phyloP scores from a whole-genome alignment of 768 basidiomycete genomes.

The Favolaschia claudopus region DNA sequence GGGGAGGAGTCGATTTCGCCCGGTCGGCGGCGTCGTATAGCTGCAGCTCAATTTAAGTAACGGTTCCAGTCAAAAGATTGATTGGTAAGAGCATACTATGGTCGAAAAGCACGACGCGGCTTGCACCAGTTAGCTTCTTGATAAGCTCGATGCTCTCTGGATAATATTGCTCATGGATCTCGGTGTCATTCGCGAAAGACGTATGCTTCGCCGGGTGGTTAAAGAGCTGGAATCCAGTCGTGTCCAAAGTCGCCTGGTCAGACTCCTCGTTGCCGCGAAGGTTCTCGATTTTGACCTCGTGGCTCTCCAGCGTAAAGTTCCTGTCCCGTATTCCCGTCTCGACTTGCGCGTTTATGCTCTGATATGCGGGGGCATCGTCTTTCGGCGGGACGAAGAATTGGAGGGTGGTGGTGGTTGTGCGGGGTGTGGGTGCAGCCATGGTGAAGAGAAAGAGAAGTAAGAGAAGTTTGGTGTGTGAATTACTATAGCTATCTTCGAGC shows the following conservation, averaged over 20 bases:
- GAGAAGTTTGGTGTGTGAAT: too few species aligned
- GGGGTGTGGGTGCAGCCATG: slow-evolving; percentile 18
- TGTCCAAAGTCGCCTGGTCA: slow-evolving; percentile 44
- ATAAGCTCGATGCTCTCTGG: slow-evolving; percentile 66
- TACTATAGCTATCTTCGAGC: too few species aligned
- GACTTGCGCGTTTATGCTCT: slow-evolving; percentile 42
- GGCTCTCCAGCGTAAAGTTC: slow-evolving; percentile 43
- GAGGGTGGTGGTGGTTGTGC: slow-evolving; percentile 39
- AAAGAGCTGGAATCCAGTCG: slow-evolving; percentile 29
- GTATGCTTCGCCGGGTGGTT: slow-evolving; percentile 48
- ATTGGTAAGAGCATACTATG: slow-evolving; percentile 50
- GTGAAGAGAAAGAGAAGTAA: too few species aligned
- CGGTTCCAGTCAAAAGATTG: slow-evolving; percentile 34
- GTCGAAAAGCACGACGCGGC: slow-evolving; percentile 66
- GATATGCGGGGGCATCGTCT: slow-evolving; percentile 50
- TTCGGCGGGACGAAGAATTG: slow-evolving; percentile 47
- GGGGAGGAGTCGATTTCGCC: slow-evolving; percentile 43
- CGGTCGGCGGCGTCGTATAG: slow-evolving; percentile 54
- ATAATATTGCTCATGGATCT: slow-evolving; percentile 64
- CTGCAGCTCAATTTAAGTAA: too few species aligned
- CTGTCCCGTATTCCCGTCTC: slow-evolving; percentile 41
- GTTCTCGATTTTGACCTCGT: slow-evolving; percentile 56
- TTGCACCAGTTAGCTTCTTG: slow-evolving; percentile 67
- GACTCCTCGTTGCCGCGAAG: slow-evolving; percentile 12
- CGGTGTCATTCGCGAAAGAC: slow-evolving; percentile 57